Evolutionary conservation across 179 eudicot species (phyloP), one percentile per base, ranked within the genome.

Genomic region (Spergularia azorica): DNA sequence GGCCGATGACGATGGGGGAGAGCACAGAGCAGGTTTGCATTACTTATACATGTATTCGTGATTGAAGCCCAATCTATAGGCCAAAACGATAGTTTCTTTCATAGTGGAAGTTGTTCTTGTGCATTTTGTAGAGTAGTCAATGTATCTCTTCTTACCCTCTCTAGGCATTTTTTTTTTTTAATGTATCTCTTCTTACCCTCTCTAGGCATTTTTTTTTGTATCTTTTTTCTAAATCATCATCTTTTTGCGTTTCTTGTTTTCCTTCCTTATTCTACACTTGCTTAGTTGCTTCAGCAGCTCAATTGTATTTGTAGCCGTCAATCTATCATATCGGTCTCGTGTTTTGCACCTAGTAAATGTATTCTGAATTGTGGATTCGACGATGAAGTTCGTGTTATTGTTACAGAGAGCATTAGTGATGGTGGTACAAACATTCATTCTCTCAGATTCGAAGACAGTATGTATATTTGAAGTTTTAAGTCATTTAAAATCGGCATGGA

Each of bases 71-170:
- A 55, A 69, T 6, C 12, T 43, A 16, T 14, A 16, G 58, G 76
- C 38, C 60, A 48, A 39, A 9, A 21, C 20, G 32, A 62, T 8
- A 39, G 59, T 46, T 73, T 57, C 66, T 57, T 48, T 62, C 26
- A 32, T 46, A 9, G n/a, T 68, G 26, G 67, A 39, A 20, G 57
- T 50, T 69, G 72, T 65, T 65, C 13, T 39, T 46, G 55, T 67
- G 71, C 14, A 66, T 41, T 9, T 66, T 15, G 70, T 67, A 67
- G 55, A 67, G 56, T 18, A 43, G 56, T 67, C 38, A 65, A 38
- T 7, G 39, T 68, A 10, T 26, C 38, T 67, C 20, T 71, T 55
- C 13, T n/a, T n/a, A n/a, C n/a, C n/a, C n/a, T n/a, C n/a, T n/a
- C n/a, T n/a, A n/a, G n/a, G n/a, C n/a, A n/a, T n/a, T n/a, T n/a